Evolutionary conservation across 2,329 filamentous ascomycete species (phyloP).

Genomic region (Zarea fungicola): DNA sequence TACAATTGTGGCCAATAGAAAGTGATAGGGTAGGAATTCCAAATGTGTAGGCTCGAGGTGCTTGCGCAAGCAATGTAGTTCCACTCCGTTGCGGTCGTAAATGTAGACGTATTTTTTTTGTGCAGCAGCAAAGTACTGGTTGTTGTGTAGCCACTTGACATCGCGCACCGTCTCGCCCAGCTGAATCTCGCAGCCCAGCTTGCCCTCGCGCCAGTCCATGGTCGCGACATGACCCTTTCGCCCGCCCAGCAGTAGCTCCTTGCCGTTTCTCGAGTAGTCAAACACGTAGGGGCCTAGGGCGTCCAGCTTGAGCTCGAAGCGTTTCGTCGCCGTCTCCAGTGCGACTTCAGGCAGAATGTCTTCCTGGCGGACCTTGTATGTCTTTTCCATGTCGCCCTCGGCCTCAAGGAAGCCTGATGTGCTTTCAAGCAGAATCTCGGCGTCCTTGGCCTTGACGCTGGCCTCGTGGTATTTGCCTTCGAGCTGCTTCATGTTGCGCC

Average conservation of each 20-base stretch:
- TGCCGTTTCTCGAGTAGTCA: conserved; percentile 87
- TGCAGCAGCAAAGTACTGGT: conserved; percentile 88
- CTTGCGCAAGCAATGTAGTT: conserved; percentile 85
- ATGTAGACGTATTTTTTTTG: conserved; percentile 98
- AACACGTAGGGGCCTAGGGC: conserved; percentile 79
- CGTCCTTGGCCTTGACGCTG: conserved; percentile 80
- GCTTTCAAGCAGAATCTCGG: conserved; percentile 90
- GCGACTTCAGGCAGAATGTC: conserved; percentile 73
- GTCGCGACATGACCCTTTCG: conserved; percentile 92
- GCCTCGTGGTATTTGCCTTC: conserved; percentile 82
- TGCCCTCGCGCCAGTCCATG: conserved; percentile 93
- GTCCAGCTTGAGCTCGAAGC: conserved; percentile 82
- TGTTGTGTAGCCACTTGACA: conserved; percentile 88
- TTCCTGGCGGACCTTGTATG: conserved; percentile 86
- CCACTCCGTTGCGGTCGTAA: conserved; percentile 85
- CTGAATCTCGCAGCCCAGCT: conserved; percentile 85
- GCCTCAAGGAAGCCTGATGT: conserved; percentile 79
- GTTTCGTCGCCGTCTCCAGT: conserved; percentile 83
- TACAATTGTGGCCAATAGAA: conserved; percentile 80
- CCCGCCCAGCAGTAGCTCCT: conserved; percentile 78
- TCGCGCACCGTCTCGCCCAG: conserved; percentile 86
- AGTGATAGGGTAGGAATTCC: conserved; percentile 95
- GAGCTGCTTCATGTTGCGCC: conserved; percentile 69
- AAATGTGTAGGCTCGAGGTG: conserved; percentile 89
- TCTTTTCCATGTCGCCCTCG: conserved; percentile 82